These are phyloP conservation scores for Coniosporium apollinis DNA, from an alignment of 495 filamentous ascomycete species.

Conservation along the genomic window DNA sequence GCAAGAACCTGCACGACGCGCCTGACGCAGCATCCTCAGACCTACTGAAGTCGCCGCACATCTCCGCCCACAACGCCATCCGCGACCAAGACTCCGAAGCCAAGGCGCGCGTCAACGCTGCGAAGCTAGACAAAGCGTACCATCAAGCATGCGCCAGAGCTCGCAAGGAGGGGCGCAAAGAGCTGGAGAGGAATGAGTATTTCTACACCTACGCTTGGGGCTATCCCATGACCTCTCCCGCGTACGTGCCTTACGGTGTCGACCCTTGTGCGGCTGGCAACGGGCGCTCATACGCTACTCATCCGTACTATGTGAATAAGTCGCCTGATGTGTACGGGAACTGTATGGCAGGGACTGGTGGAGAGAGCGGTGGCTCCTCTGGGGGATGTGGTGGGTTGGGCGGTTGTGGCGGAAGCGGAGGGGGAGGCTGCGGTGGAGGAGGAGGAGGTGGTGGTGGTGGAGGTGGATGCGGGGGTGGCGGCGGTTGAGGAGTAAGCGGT, in stretches of 20 bases:
- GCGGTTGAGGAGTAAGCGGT: conserved; percentile 29
- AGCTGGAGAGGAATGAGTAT: conserved; percentile 35
- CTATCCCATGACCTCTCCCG: conserved; percentile 34
- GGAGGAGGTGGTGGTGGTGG: conserved; percentile 23
- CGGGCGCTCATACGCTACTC: conserved; percentile 6
- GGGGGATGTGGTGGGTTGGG: conserved; percentile 31
- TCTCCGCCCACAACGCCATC: conserved; percentile 52
- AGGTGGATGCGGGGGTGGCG: conserved; percentile 25
- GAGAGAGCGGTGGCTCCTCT: conserved; percentile 36
- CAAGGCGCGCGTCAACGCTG: conserved; percentile 15
- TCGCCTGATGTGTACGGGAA: conserved; percentile 19
- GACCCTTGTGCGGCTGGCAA: conserved; percentile 20
- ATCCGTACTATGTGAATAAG: conserved; percentile 10
- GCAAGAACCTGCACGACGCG: conserved; percentile 35
- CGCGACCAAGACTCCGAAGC: conserved; percentile 9
- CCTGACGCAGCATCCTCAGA: conserved; percentile 30
- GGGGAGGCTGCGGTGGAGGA: conserved; percentile 19
- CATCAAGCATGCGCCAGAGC: conserved; percentile 44
- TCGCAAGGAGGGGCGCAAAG: conserved; percentile 36
- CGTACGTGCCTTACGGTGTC: conserved; percentile 34
- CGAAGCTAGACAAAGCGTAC: conserved; percentile 43
- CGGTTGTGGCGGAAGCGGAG: conserved; percentile 27
- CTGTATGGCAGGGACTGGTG: conserved; percentile 32
- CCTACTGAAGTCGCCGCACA: conserved; percentile 43
- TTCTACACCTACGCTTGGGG: conserved; percentile 36